Percentiles rank a stretch among this genome's conserved stretches.
These are phyloP conservation scores for Neofusicoccum kwambonambiense DNA, from an alignment of 2,329 filamentous ascomycete species.

Conservation along the genomic window DNA sequence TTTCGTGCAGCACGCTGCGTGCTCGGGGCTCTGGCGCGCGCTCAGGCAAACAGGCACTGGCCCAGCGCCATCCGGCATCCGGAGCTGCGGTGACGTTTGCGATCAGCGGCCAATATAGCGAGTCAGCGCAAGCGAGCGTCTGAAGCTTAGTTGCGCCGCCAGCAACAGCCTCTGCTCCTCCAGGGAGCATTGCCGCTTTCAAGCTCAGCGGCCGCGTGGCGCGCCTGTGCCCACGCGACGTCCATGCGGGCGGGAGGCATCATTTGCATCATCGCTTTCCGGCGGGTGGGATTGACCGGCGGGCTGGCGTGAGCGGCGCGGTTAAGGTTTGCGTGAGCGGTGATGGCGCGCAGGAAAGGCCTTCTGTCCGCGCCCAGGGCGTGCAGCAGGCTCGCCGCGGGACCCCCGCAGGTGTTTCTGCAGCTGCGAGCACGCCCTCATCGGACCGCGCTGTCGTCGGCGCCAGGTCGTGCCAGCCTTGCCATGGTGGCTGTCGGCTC, in stretches of 20 bases:
- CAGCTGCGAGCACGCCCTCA: not conserved
- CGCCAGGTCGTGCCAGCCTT: not conserved
- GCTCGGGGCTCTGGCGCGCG: too few species aligned
- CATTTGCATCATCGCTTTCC: not conserved
- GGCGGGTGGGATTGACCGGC: not conserved
- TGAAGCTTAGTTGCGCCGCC: not conserved
- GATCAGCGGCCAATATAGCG: not conserved
- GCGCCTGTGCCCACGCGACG: not conserved
- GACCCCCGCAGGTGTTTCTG: not conserved
- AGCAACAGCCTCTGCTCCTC: not conserved
- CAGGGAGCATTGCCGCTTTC: not conserved
- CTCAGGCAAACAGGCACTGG: not conserved
- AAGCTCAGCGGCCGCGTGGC: not conserved
- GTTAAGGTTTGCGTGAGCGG: conserved; percentile 6
- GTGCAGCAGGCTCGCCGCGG: not conserved
- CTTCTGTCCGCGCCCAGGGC: conserved; percentile 1
- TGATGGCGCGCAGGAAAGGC: conserved; percentile 1
- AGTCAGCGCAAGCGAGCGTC: not conserved
- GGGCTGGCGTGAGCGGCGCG: conserved; percentile 7
- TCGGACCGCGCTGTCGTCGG: not conserved
- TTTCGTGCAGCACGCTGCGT: too few species aligned
- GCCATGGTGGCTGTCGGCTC: conserved; percentile 5
- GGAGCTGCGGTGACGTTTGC: not conserved
- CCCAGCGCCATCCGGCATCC: not conserved
- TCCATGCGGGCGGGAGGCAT: not conserved